These are phyloP conservation scores for Trichoderma citrinoviride DNA, from an alignment of 2,329 filamentous ascomycete genomes.

Conservation along the genomic window DNA sequence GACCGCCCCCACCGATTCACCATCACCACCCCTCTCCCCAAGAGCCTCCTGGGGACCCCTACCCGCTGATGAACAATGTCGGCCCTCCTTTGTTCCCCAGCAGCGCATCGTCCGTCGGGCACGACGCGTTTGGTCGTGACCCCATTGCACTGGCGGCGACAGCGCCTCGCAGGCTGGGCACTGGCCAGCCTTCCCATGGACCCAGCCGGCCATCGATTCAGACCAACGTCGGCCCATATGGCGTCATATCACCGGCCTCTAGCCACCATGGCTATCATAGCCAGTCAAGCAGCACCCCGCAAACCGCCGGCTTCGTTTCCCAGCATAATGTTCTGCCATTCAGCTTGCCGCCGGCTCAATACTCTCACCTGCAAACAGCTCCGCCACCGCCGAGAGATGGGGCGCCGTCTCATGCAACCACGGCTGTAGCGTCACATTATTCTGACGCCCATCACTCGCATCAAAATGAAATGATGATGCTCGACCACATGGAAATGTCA, in stretches of 20 bases:
- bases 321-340: conserved; percentile 63
- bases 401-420: conserved; percentile 37
- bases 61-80: conserved; percentile 46
- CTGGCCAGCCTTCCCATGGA: conserved; percentile 35
- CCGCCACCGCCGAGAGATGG: conserved; percentile 34
- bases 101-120: conserved; percentile 17
- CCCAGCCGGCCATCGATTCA: conserved; percentile 48
- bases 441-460: conserved; percentile 45
- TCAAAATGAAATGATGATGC: conserved; percentile 54
- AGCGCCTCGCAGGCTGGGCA: conserved; percentile 30
- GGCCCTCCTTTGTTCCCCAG: conserved; percentile 37
- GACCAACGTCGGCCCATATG: conserved; percentile 48
- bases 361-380: conserved; percentile 36
- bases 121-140: conserved; percentile 16
- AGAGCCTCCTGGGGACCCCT: conserved; percentile 45
- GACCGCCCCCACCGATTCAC: conserved; percentile 40
- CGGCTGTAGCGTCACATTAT: conserved; percentile 43
- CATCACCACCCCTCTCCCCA: conserved; percentile 50
- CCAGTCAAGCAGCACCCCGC: conserved; percentile 47
- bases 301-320: conserved; percentile 51
- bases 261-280: conserved; percentile 49
- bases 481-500: conserved; percentile 61
- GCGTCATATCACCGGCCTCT: conserved; percentile 52
- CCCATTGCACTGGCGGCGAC: not conserved
- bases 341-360: conserved; percentile 60